Evolutionary conservation across 2,329 filamentous ascomycete species (phyloP).

Genomic region (Cytospora paraplurivora): DNA sequence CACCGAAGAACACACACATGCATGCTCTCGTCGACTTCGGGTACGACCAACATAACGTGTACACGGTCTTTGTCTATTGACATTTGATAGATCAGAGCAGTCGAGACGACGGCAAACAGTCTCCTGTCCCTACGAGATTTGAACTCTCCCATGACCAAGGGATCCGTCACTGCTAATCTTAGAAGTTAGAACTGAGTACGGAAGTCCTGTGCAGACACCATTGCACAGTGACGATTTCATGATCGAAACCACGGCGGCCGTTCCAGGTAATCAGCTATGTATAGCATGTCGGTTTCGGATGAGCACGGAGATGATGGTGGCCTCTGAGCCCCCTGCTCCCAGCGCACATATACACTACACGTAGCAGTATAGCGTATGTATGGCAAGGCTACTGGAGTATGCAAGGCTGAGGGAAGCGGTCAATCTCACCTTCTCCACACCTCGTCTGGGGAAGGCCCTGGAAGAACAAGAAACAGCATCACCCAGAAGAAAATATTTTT

Average conservation of each 20-base stretch:
- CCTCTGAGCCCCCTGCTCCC: neutral
- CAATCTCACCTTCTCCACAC: constrained; percentile 9
- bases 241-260: constrained; percentile 8
- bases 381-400: constrained; percentile 7
- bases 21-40: neutral
- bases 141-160: neutral
- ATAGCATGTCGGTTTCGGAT: constrained; percentile 4
- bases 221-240: constrained; percentile 10
- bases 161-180: constrained; percentile 8
- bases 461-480: constrained; percentile 7
- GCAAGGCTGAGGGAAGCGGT: constrained; percentile 19
- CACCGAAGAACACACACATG: neutral
- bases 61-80: neutral
- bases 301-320: constrained; percentile 26
- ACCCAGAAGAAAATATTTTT: neutral
- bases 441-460: constrained; percentile 23
- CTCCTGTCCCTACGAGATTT: constrained; percentile 5
- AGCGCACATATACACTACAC: neutral
- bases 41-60: neutral
- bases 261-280: constrained; percentile 7
- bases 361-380: neutral
- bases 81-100: constrained; percentile 1
- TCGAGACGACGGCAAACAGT: neutral
- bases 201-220: neutral
- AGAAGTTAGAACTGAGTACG: constrained; percentile 1